Base-by-base conservation (phyloP, 2,329 filamentous ascomycete species). In the Fonsecaea pedrosoi region DNA sequence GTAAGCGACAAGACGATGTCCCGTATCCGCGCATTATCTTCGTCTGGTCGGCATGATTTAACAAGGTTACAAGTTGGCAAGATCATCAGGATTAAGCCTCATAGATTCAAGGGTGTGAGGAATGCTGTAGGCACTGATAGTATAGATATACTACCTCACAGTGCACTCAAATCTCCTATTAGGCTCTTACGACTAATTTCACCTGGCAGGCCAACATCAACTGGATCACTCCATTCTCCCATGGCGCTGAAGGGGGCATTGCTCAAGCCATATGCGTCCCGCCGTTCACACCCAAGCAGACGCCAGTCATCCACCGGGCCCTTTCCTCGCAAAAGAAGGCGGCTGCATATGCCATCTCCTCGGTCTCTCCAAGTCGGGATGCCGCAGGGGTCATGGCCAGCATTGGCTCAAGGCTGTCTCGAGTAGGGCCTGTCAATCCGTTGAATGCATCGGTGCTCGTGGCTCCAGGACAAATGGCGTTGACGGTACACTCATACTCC, bases 281-380 rank as follows among this genome's bases (percentile, higher is more conserved):
- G 12, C 64, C 64, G 42, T 62, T 66, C n/a, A 66, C 64, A 2
- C 30, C 35, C 15, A 66, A 25, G 30, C 38, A 54, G 38, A 62
- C 58, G 13, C 64, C 64, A 25, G 58, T 62, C n/a, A 63, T 62
- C 64, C 64, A 66, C 40, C 60, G 25, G 34, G 59, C 59, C 25
- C 45, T 58, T 35, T 62, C 64, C 15, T 66, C 64, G 54, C 78
- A 75, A 57, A 85, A 66, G 63, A 83, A 85, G 0, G 74, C 75
- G 35, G 84, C 77, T 1, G 78, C 76, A 63, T 78, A 77, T 0
- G 83, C 83, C 53, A 86, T 78, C 65, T 86, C 84, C n/a, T 82
- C 79, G 0, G 83, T 80, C 66, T 77, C 77, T 0, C 82, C 84
- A 64, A 84, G 75, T 3, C 82, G 59, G 13, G 58, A 57, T 13